Evolutionary conservation across 2,329 filamentous ascomycete species (phyloP).

Genomic region (Exophiala mesophila): DNA sequence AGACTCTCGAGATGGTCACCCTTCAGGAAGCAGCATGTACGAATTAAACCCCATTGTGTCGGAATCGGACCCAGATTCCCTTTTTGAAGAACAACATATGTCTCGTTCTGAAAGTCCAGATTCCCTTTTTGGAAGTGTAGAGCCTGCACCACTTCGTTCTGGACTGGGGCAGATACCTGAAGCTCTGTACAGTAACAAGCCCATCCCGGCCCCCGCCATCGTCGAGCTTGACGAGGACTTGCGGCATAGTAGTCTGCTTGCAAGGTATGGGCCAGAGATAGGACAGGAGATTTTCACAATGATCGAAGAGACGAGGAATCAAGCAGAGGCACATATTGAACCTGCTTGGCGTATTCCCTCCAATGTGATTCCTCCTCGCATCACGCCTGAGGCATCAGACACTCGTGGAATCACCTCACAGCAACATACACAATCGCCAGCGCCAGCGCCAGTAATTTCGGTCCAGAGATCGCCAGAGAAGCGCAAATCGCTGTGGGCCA

Average conservation of each 20-base stretch:
- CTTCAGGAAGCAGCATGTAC: conserved; percentile 1
- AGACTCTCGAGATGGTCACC: conserved; percentile 2
- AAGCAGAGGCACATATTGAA: conserved; percentile 24
- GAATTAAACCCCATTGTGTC: conserved; percentile 7
- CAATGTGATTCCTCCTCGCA: conserved; percentile 8
- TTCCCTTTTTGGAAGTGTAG: neutral
- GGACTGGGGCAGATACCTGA: neutral
- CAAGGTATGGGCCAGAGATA: conserved; percentile 17
- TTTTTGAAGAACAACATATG: conserved; percentile 14
- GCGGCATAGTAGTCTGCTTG: conserved; percentile 11
- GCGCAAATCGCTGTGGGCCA: conserved; percentile 11
- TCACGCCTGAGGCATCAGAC: conserved; percentile 1
- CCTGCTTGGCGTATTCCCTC: conserved; percentile 27
- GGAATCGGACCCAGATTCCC: conserved; percentile 22
- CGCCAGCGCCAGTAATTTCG: neutral
- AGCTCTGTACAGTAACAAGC: neutral
- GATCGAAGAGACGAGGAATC: conserved; percentile 15
- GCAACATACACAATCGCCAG: neutral
- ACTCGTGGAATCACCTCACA: neutral
- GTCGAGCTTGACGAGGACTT: conserved; percentile 3
- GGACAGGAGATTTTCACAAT: conserved; percentile 21
- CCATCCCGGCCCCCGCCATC: neutral
- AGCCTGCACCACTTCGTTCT: neutral
- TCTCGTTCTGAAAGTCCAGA: neutral
- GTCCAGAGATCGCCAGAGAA: neutral